Evolutionary conservation across 768 basidiomycete species (phyloP), one percentile per base, ranked within the genome.

Genomic region (Xanthoconium purpureum): DNA sequence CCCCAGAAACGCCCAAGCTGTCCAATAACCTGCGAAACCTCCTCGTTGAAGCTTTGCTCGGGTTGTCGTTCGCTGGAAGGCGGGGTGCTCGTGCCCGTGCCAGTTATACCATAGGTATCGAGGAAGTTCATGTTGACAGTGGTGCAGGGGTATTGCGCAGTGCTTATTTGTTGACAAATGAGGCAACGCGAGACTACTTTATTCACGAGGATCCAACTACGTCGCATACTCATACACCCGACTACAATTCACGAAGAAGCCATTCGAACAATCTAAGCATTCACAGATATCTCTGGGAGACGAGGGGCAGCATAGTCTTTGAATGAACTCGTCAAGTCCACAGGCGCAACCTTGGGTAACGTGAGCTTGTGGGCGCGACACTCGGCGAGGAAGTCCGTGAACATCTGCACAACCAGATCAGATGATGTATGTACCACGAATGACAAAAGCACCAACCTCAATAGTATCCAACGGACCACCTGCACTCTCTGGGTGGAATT

Each of bases 391-490:
- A 96, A 96, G 71, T 96, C 94, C 52, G 89, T 86, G 75, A 96
- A 96, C 94, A 97, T 97, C 90, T 91, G 54, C 3, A 50, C 43
- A 29, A 50, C 48, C 18, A 35, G 39, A 57, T 43, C 38, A 57
- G 38, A 46, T n/a, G n/a, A 20, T n/a, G n/a, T 14, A 18, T 36
- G 5, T 2, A 42, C 13, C n/a, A 5, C 17, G 17, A 35, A 36
- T 13, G 18, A 37, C 8, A 29, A 11, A 18, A 36, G 2, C 13
- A 72, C 82, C 48, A 54, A 92, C 93, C 84, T 95, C 94, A 58
- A 98, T 97, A 5, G 97, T 98, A 71, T 98, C 97, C 55, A 98
- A 81, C 43, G 97, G 97, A n/a, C 96, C 96, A 39, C 97, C 96
- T 29, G 94, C 91, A 60, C 93, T 94, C 74, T 99, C 97, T 15